Evolutionary conservation across 495 filamentous ascomycete species (phyloP), one percentile per base, ranked within the genome.

Genomic region (Aspergillus egyptiacus): DNA sequence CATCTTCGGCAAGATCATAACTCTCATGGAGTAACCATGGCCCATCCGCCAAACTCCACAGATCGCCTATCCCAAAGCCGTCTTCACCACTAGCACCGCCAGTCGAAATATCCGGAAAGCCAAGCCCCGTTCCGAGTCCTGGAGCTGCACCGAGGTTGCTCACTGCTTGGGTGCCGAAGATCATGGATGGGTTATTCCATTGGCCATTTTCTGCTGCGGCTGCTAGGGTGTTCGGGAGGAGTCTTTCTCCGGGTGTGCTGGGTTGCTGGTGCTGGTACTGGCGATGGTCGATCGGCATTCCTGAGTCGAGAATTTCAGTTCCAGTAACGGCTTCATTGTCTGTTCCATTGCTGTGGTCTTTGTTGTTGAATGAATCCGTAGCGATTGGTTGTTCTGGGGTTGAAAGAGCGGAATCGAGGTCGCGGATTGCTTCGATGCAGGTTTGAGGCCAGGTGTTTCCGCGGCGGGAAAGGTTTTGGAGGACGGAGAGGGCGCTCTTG

Each of bases 21-120:
- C 59, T 60, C 11, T 63, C 67, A 35, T 69, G 60, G 28, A 71
- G 64, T 45, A 71, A 60, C 68, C 68, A 71, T 5, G 66, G 68
- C 9, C 65, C 66, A 55, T 71, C 68, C 27, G 66, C 67, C 14
- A 70, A 60, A 54, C 61, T 71, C 66, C 68, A 69, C n/a, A 64
- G 32, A 50, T 71, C 66, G 28, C 56, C 59, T 55, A 66, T 31
- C 5, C 18, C 43, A 6, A 43, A 3, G 0, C 25, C 40, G 41
- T 37, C 32, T 14, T 36, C 50, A 46, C 24, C 25, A 20, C 40
- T 23, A 8, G 42, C 47, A 5, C 36, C 11, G 8, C 32, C 44
- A 37, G 32, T 42, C 20, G 36, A 34, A 14, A 43, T 33, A 19
- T 32, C 44, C 11, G 36, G 37, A 7, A 35, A 37, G 2, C 31